Conservation (phyloP, 1,284 basidiomycete genomes). For the Entoloma clypeatum region DNA sequence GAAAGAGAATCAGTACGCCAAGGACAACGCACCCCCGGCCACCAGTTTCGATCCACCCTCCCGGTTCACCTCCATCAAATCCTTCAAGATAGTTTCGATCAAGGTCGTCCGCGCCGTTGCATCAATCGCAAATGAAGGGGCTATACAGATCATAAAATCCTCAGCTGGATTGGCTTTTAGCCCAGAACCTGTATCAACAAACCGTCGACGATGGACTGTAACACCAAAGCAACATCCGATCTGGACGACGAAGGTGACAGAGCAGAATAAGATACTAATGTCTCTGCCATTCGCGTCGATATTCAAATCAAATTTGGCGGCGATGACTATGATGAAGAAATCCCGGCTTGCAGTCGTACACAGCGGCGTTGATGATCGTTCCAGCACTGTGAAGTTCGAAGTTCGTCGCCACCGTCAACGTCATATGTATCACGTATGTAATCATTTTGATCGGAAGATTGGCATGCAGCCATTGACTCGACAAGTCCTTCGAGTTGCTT, state of each 20-base stretch:
- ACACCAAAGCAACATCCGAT: conserved; percentile 41
- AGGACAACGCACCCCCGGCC: conserved; percentile 42
- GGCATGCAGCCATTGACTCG: too few species aligned
- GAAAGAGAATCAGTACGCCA: conserved; percentile 4
- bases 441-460: too few species aligned
- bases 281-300: conserved; percentile 34
- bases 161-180: conserved; percentile 2
- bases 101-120: conserved; percentile 42
- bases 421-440: too few species aligned
- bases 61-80: conserved; percentile 40
- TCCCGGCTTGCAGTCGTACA: too few species aligned
- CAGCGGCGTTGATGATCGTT: too few species aligned
- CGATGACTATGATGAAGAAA: too few species aligned
- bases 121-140: conserved; percentile 43
- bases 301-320: too few species aligned
- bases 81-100: conserved; percentile 54
- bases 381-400: too few species aligned
- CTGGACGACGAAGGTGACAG: conserved; percentile 44
- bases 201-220: conserved; percentile 49
- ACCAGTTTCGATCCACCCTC: conserved; percentile 31
- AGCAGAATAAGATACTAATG: conserved; percentile 41
- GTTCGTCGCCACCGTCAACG: too few species aligned
- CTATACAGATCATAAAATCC: conserved; percentile 26
- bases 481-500: too few species aligned
- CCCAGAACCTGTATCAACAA: conserved; percentile 13